These are phyloP conservation scores for Tolypocladium tropicale DNA, from an alignment of 2,329 filamentous ascomycete genomes.

Conservation along the genomic window DNA sequence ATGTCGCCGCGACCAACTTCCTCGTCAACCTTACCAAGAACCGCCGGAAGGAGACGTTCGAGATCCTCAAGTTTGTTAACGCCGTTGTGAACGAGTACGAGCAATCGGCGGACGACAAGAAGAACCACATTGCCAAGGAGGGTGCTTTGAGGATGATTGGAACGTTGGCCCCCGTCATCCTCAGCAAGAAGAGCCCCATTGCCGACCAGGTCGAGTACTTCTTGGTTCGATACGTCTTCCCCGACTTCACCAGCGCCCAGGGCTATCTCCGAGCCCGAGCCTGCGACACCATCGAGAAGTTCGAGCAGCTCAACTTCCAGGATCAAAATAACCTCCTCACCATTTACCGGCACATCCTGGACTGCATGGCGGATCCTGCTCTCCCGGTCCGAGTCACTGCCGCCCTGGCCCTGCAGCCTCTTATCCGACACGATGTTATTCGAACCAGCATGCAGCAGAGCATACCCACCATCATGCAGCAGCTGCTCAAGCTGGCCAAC, in stretches of 20 bases:
- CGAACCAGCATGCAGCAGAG: constrained; percentile 93
- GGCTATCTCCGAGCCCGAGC: constrained; percentile 90
- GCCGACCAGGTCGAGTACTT: constrained; percentile 98
- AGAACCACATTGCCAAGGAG: constrained; percentile 92
- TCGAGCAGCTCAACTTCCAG: constrained; percentile 94
- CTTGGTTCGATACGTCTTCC: constrained; percentile 95
- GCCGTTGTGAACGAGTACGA: constrained; percentile 91
- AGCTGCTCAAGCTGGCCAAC: constrained; percentile 91
- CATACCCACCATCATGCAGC: constrained; percentile 99
- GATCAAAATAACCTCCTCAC: constrained; percentile 90
- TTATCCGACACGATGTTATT: constrained; percentile 93
- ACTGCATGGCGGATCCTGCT: constrained; percentile 91
- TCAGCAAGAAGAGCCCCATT: constrained; percentile 97
- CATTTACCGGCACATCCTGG: constrained; percentile 93
- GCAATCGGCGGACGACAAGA: constrained; percentile 70
- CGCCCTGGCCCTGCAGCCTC: constrained; percentile 82
- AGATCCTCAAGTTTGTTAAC: constrained; percentile 91
- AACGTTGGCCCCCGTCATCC: constrained; percentile 82
- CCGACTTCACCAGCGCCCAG: constrained; percentile 86
- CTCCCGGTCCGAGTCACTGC: constrained; percentile 91
- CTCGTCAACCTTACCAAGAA: constrained; percentile 89
- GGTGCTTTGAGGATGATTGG: constrained; percentile 96
- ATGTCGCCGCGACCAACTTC: constrained; percentile 95
- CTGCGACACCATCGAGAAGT: constrained; percentile 96
- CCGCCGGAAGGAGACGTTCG: constrained; percentile 90